Evolutionary conservation across 495 filamentous ascomycete genomes (phyloP), one percentile per base, ranked within the genome.

Genomic region (Neurospora sp.): DNA sequence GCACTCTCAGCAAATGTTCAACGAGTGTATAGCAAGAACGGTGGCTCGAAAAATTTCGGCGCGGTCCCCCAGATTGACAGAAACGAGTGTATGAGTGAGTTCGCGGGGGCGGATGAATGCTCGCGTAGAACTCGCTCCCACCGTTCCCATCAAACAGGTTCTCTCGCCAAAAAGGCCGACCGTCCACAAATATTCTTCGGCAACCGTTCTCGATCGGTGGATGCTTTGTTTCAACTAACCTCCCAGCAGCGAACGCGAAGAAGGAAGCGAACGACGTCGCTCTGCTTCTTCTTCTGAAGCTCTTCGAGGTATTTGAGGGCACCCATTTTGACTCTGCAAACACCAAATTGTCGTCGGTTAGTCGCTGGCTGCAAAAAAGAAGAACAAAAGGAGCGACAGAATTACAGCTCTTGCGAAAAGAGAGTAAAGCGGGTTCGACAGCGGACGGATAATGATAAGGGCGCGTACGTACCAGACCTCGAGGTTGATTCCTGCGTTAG

Each of bases 281-380:
- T 96, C 89, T 99, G 96, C 93, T 99, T 99, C 92, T 97, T 97
- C 93, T 98, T 98, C 83, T 96, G 93, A 84, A 99, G 91, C 89
- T 99, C 96, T 89, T 98, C 96, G 86, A 98, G 92, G 88, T 98
- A 98, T 87, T 98, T 98, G 85, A 96, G 91, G 86, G 93, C 93
- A 88, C 93, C 93, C 93, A 96, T 94, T 86, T 84, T 86, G 82
- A 79, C 83, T 85, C 74, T 81, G 46, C 37, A 35, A 48, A 70
- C 14, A 40, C 27, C 44, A 42, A 27, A 35, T 66, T 10, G 53
- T 66, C 14, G 53, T 66, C 53, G 53, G 53, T 66, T 37, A 66
- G 53, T 66, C 53, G 27, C 53, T 66, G 53, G 27, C 53, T 66
- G 53, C 53, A 66, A 66, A 14, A 27, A 61, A 35, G 5, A 66